Evolutionary conservation across 106 monocot species (phyloP).

Genomic region (Apostasia shenzhenica): DNA sequence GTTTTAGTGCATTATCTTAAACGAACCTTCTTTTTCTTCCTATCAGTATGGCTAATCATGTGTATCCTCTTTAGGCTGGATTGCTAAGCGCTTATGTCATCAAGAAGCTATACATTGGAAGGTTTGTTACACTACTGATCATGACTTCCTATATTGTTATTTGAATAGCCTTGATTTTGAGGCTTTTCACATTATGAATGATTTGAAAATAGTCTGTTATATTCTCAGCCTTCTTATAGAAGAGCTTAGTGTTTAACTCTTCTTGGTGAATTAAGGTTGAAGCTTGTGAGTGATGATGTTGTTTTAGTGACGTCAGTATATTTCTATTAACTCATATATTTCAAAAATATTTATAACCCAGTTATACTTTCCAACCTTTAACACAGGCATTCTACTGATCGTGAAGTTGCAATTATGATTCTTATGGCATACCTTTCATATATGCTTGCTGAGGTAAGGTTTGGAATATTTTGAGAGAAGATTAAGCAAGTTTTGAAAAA

Average conservation of each 20-base stretch:
- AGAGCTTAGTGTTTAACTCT: no score
- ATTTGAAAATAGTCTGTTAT: no score
- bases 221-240: no score
- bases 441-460: constrained; percentile 69
- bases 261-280: no score
- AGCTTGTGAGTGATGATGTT: no score
- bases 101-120: constrained; percentile 91
- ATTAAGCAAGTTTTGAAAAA: not conserved
- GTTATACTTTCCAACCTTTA: not conserved
- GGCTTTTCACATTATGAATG: no score
- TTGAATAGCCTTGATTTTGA: not conserved
- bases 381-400: constrained; percentile 75
- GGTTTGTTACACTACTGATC: constrained; percentile 30
- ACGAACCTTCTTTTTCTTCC: not conserved
- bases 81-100: constrained; percentile 87
- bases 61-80: constrained; percentile 46
- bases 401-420: constrained; percentile 81
- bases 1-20: not conserved
- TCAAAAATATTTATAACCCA: not conserved
- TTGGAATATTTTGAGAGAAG: not conserved
- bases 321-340: not conserved
- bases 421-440: constrained; percentile 82
- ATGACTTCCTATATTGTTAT: not conserved
- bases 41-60: constrained; percentile 2
- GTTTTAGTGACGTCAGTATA: no score